A percentile compares a stretch with the other conserved stretches of the same genome.
Evolutionary conservation across 805 yeast species (phyloP).

Genomic region (Candida sanyiensis): DNA sequence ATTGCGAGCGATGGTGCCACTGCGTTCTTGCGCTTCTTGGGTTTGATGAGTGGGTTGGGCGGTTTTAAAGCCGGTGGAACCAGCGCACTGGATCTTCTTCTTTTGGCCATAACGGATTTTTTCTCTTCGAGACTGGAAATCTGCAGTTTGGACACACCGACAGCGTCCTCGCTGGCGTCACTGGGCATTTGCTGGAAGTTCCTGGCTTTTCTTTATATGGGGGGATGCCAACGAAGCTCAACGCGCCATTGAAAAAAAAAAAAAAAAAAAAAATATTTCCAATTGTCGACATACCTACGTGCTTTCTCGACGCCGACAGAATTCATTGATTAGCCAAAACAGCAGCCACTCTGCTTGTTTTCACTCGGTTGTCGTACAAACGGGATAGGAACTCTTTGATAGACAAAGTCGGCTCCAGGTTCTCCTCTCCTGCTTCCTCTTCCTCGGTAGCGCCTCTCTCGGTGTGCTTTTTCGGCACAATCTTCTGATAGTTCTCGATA

Average conservation of each 20-base stretch:
- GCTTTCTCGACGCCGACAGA: not conserved
- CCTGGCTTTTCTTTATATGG: not conserved
- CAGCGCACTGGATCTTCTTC: slow-evolving; percentile 26
- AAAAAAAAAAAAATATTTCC: no score
- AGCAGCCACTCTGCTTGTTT: slow-evolving; percentile 2
- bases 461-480: slow-evolving; percentile 8
- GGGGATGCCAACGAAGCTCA: no score
- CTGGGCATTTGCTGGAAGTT: not conserved
- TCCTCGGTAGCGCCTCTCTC: not conserved
- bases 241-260: no score
- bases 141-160: slow-evolving; percentile 4
- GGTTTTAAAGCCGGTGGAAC: slow-evolving; percentile 11
- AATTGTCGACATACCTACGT: no score
- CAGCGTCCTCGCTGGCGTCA: slow-evolving; percentile 2
- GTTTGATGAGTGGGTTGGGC: slow-evolving; percentile 10
- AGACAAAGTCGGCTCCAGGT: not conserved
- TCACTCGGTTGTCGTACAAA: slow-evolving; percentile 5
- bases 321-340: not conserved
- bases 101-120: slow-evolving; percentile 8
- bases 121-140: slow-evolving; percentile 1
- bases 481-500: slow-evolving; percentile 17
- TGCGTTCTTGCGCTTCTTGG: slow-evolving; percentile 29
- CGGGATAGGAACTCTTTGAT: slow-evolving; percentile 4
- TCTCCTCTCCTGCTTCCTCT: not conserved
- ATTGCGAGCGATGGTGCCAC: slow-evolving; percentile 30